phyloP scores from a whole-genome alignment of 2,329 filamentous ascomycete species.

The Aspergillus clavatus region DNA sequence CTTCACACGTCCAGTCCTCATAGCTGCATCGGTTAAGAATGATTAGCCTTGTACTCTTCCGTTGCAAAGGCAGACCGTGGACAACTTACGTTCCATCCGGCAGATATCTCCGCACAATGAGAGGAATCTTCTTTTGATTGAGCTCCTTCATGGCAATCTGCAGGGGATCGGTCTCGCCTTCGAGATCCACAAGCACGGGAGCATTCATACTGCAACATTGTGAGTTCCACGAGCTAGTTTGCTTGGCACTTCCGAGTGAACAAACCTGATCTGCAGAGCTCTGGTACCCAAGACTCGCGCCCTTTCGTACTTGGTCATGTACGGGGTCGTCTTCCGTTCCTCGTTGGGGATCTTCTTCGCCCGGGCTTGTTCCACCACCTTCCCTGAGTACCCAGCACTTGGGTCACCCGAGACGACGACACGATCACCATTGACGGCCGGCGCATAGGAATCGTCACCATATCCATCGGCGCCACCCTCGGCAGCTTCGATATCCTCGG shows the following conservation, averaged over 20 bases:
- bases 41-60: constrained; percentile 2
- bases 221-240: not conserved
- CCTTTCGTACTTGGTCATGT: constrained; percentile 99
- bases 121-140: constrained; percentile 95
- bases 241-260: constrained; percentile 4
- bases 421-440: constrained; percentile 37
- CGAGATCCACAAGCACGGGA: constrained; percentile 89
- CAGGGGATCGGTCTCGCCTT: constrained; percentile 94
- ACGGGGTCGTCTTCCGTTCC: constrained; percentile 86
- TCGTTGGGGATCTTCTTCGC: constrained; percentile 88
- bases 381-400: constrained; percentile 45
- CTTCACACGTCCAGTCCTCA: constrained; percentile 98
- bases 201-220: constrained; percentile 75
- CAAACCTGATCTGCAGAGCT: constrained; percentile 90
- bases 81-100: constrained; percentile 83
- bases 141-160: constrained; percentile 98
- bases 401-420: constrained; percentile 48
- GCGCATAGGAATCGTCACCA: constrained; percentile 42
- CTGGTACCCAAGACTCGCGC: constrained; percentile 89
- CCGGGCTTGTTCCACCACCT: constrained; percentile 54
- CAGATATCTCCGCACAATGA: constrained; percentile 91
- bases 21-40: constrained; percentile 55
- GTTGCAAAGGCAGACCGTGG: not conserved
- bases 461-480: constrained; percentile 53
- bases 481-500: constrained; percentile 51